These are phyloP conservation scores for Arthromyces matolae DNA, from an alignment of 768 basidiomycete genomes.

Conservation along the genomic window DNA sequence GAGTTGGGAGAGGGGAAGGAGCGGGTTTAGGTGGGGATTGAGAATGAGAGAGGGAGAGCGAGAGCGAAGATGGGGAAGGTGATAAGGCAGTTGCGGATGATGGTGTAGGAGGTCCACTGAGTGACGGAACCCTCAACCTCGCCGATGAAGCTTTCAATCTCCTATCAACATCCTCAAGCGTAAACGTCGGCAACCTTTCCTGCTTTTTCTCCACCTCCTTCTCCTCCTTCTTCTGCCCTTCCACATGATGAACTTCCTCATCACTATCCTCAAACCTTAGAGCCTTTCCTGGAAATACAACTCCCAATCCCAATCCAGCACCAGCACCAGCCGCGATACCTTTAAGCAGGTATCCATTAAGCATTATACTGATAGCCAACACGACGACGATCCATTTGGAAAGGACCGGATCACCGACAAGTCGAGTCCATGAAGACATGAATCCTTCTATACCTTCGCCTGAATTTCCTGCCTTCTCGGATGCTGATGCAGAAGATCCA, in stretches of 20 bases:
- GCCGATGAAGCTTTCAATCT: slow-evolving; percentile 42
- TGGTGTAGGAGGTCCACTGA: not conserved
- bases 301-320: slow-evolving; percentile 19
- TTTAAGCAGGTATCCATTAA: slow-evolving; percentile 93
- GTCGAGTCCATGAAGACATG: slow-evolving; percentile 84
- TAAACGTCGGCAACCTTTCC: slow-evolving; percentile 33
- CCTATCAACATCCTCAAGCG: slow-evolving; percentile 55
- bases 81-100: not conserved
- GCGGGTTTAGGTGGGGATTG: too few species aligned
- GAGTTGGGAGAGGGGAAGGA: slow-evolving; percentile 4
- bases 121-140: slow-evolving; percentile 17
- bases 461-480: too few species aligned
- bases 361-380: slow-evolving; percentile 77
- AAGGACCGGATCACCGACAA: slow-evolving; percentile 92
- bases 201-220: slow-evolving; percentile 2
- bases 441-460: too few species aligned
- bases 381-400: slow-evolving; percentile 93
- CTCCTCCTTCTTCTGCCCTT: slow-evolving; percentile 4
- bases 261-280: slow-evolving; percentile 15
- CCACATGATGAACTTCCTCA: not conserved
- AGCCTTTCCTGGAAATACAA: slow-evolving; percentile 24
- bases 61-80: slow-evolving; percentile 5
- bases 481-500: too few species aligned
- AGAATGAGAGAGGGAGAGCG: slow-evolving; percentile 9
- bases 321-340: slow-evolving; percentile 64